A percentile compares a stretch with the other conserved stretches of the same genome.
phyloP scores from a whole-genome alignment of 768 basidiomycete genomes.

The Russula foetens region DNA sequence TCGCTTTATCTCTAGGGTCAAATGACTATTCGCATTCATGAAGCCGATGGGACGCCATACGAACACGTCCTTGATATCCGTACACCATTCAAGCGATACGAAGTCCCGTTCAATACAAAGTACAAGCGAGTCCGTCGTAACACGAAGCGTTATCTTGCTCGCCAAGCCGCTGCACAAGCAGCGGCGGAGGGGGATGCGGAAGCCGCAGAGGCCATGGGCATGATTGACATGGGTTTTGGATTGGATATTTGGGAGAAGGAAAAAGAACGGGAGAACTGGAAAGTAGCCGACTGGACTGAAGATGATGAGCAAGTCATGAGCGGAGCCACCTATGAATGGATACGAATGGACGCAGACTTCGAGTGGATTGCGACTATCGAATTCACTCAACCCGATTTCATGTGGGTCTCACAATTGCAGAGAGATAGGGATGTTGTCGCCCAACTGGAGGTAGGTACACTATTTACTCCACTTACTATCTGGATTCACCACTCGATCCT shows the following conservation, averaged over 20 bases:
- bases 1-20: conserved; percentile 52
- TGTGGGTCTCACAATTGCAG: conserved; percentile 97
- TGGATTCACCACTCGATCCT: conserved; percentile 6
- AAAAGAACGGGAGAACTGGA: conserved; percentile 88
- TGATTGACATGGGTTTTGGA: conserved; percentile 92
- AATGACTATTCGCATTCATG: conserved; percentile 98
- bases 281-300: conserved; percentile 96
- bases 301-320: conserved; percentile 92
- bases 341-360: conserved; percentile 96
- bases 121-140: conserved; percentile 95
- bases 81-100: conserved; percentile 82
- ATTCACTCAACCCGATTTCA: conserved; percentile 95
- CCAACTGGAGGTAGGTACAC: conserved; percentile 70
- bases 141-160: conserved; percentile 90
- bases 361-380: conserved; percentile 95
- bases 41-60: conserved; percentile 98
- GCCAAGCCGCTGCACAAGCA: conserved; percentile 87
- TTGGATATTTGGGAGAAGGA: conserved; percentile 96
- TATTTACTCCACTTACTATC: conserved; percentile 8
- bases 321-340: conserved; percentile 98
- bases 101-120: conserved; percentile 97
- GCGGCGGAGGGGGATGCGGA: conserved; percentile 89
- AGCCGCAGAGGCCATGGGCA: conserved; percentile 87
- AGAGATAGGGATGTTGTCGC: conserved; percentile 95
- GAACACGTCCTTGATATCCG: conserved; percentile 95